phyloP scores from a whole-genome alignment of 2,329 filamentous ascomycete species.

The Exserohilum turcica region DNA sequence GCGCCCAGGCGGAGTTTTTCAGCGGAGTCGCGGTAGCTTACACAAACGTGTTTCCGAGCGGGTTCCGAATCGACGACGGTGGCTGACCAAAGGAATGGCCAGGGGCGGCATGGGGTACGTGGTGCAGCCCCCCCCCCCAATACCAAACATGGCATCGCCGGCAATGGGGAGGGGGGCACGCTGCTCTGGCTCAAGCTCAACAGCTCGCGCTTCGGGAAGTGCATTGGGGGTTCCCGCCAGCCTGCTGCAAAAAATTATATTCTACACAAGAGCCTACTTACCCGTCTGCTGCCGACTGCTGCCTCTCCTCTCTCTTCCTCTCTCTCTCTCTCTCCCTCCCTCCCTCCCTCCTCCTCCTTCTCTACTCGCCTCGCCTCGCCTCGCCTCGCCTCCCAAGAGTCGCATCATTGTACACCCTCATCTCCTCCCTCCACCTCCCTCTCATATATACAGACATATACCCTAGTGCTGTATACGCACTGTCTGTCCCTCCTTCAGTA shows the following conservation, averaged over 20 bases:
- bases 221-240: conserved; percentile 35
- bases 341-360: conserved; percentile 13
- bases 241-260: conserved; percentile 30
- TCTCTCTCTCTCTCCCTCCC: neutral
- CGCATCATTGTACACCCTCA: conserved; percentile 5
- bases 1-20: too few species aligned
- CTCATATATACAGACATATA: neutral
- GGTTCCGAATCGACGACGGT: conserved; percentile 22
- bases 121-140: conserved; percentile 24
- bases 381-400: neutral
- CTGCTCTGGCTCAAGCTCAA: conserved; percentile 44
- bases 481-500: neutral
- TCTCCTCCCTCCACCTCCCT: too few species aligned
- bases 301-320: conserved; percentile 5
- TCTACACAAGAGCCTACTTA: conserved; percentile 5
- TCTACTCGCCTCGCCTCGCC: conserved; percentile 5
- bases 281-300: conserved; percentile 4
- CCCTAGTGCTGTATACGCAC: conserved; percentile 16
- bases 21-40: conserved; percentile 1
- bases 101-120: conserved; percentile 26
- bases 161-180: conserved; percentile 30
- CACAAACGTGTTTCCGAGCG: conserved; percentile 18
- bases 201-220: conserved; percentile 41
- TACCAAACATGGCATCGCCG: conserved; percentile 38
- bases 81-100: conserved; percentile 17